Evolutionary conservation across 768 basidiomycete species (phyloP).

Genomic region (Lyophyllum atratum): DNA sequence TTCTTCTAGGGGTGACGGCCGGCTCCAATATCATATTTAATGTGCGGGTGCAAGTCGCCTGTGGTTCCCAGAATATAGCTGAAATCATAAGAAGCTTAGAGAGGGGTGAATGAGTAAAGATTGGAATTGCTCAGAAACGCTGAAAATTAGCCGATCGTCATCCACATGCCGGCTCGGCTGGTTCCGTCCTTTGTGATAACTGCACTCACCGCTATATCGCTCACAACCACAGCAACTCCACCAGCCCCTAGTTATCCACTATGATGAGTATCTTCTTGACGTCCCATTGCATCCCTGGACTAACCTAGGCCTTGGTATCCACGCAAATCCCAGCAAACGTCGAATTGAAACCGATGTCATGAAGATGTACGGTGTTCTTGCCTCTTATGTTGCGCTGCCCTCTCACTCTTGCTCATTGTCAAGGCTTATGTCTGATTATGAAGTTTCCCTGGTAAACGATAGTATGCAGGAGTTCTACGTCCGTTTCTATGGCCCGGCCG

Average conservation of each 20-base stretch:
- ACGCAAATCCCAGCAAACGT: slow-evolving; percentile 86
- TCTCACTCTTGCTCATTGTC: slow-evolving; percentile 13
- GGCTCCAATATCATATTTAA: slow-evolving; percentile 28
- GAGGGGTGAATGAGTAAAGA: background rate
- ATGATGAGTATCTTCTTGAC: slow-evolving; percentile 59
- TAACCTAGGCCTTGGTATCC: slow-evolving; percentile 23
- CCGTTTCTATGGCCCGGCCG: slow-evolving; percentile 88
- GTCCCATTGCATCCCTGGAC: background rate
- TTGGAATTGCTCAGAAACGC: background rate
- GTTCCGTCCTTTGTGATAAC: slow-evolving; percentile 10
- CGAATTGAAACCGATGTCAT: slow-evolving; percentile 99
- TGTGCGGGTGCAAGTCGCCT: slow-evolving; percentile 1
- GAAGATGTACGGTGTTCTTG: slow-evolving; percentile 74
- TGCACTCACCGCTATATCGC: slow-evolving; percentile 8
- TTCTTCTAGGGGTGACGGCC: slow-evolving; percentile 15
- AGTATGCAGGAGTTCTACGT: slow-evolving; percentile 99
- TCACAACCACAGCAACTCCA: background rate
- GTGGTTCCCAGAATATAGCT: background rate
- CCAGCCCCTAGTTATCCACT: slow-evolving; percentile 17
- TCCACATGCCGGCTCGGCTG: slow-evolving; percentile 1
- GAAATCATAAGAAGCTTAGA: slow-evolving; percentile 16
- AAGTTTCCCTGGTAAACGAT: slow-evolving; percentile 96
- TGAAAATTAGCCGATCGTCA: background rate
- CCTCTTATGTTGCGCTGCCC: slow-evolving; percentile 11
- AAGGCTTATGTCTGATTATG: slow-evolving; percentile 99